Base-by-base conservation (phyloP, 495 filamentous ascomycete genomes). In the Aspergillus funiculosus region DNA sequence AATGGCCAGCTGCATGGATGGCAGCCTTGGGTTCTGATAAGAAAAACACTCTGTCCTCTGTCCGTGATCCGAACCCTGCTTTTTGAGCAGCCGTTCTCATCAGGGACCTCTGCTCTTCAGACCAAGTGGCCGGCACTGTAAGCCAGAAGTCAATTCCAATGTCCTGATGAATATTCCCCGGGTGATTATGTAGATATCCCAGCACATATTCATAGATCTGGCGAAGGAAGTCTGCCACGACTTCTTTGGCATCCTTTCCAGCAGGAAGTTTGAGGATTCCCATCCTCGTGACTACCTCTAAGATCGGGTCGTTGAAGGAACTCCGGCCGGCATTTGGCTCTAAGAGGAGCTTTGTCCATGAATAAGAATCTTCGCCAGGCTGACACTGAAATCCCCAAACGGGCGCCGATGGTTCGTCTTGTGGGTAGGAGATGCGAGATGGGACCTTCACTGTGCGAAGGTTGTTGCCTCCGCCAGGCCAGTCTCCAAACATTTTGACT, bases 11-110 rank as follows among this genome's bases (percentile, higher is more conserved):
- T 4, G 53, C 39, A 2, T 52, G 27, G 0, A 51, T 49, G 0
- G 77, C 77, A 0, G 76, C 77, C 55, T 81, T 79, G 0, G 78
- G 80, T 54, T 82, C 79, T 4, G 68, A 72, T n/a, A 82, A 72
- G 22, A 82, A 46, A 32, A 63, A 63, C 30, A 77, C 60, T 11
- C 53, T 63, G 20, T 62, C 56, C 1, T 11, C 10, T 5, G 41
- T 21, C 1, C 56, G 39, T 3, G n/a, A 13, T 5, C 66, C 72
- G 50, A 83, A 69, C 0, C 79, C 79, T 1, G 78, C 77, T 17
- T 48, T 48, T 42, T 57, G 39, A 5, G 70, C 70, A 17, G 72
- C 74, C 11, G 58, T 35, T 1, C 63, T 31, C 5, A 52, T 62
- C 1, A 32, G 25, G 5, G 32, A n/a, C 19, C 46, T 15, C 11